Base-by-base conservation (phyloP, 2,329 filamentous ascomycete species). In the Decorospora gaudefroyi region DNA sequence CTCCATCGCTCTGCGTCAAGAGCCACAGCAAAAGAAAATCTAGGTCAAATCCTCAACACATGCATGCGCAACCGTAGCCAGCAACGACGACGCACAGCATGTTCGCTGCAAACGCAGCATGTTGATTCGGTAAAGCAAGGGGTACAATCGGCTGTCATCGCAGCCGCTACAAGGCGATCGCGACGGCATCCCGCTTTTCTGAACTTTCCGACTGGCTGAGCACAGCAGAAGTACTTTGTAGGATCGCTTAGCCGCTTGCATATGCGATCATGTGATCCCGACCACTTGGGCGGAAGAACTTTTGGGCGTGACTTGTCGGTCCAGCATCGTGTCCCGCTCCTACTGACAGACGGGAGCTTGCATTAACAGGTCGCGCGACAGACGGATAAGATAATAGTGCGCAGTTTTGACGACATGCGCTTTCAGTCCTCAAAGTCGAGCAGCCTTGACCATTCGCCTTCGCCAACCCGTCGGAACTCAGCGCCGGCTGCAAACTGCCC, bases 401-500 rank as follows among this genome's bases (percentile, higher is more conserved):
- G 22, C 38, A 25, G 8, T 13, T 8, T 44, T 13, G 18, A 40
- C 22, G 10, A 29, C 26, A 34, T 21, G 2, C 22, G 33, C 23
- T 16, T 31, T 55, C 53, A 51, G 12, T 55, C 58, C 12, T 71
- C 61, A 51, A 70, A 67, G 31, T 76, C 72, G 13, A 75, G 59
- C 10, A 71, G 40, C 22, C 68, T 57, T 38, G 67, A 73, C 74
- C 75, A 78, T 28, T 73, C 73, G 9, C 47, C 59, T 26, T 70
- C 64, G 9, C 73, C 74, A 11, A 73, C 64, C 16, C 61, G 61
- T 35, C 73, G 69, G 53, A 76, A 78, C 52, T 78, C 92, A 16
- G 96, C 90, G 0, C 88, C 89, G 53, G 93, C 86, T 9, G 85
- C 87, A 71, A 99, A 99, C 68, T 97, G 97, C 2, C 93, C 93